Evolutionary conservation across 805 yeast genomes (phyloP), one percentile per base, ranked within the genome.

Genomic region (Pichia manshurica): DNA sequence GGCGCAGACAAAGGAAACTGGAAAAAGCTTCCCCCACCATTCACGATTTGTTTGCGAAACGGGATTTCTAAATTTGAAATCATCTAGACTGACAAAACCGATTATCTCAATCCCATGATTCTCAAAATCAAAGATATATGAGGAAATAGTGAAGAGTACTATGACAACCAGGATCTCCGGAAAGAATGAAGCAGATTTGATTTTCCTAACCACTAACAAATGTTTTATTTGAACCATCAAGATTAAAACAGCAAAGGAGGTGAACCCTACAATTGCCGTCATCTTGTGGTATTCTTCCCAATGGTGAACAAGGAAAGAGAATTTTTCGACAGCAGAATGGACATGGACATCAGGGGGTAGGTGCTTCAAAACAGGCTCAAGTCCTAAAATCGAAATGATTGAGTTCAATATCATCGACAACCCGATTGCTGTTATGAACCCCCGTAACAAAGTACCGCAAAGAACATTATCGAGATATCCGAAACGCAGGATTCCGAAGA

Each of bases 141-240:
- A 78, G 7, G 84, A 59, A 3, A 77, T 47, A 0, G 90, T 79
- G 0, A 84, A 71, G 0, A 78, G 57, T 0, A 80, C 67, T 1
- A 91, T 89, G n/a, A 85, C 84, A 4, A 84, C 56, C 48, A 91
- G 68, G 34, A 91, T 90, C 54, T 91, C 98, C 0, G 99, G 98
- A 29, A 93, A 64, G 50, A 84, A 85, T 0, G 81, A 73, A 10
- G 79, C 72, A 49, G 70, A 65, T 33, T 71, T 71, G 53, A 60
- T 61, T n/a, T 57, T 56, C 23, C 51, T 61, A 4, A 58, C 49
- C 3, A 65, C 65, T 43, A 63, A 55, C 25, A 71, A 56, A 47
- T 69, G 66, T 54, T 74, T 73, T 21, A 74, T 39, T 2, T 66
- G 42, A 20, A 79, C 68, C 50, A 78, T 57, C 2, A 68, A 54